Evolutionary conservation across 805 yeast species (phyloP).

Genomic region (Nakazawaea siamensis): DNA sequence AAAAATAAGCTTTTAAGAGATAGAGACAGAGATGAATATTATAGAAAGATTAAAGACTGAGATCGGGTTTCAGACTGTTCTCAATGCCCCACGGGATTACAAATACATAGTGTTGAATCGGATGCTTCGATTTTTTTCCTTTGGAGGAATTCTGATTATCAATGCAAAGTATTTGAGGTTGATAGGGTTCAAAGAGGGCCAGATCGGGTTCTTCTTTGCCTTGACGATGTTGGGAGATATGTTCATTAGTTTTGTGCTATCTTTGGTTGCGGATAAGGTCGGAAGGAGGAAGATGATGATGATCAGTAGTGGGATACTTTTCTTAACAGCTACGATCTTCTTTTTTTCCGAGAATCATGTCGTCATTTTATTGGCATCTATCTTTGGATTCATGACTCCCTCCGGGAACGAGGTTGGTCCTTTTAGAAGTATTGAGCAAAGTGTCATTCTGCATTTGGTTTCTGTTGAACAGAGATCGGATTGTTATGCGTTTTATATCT

Average conservation of each 20-base stretch:
- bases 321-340: constrained; percentile 33
- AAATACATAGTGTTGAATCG: constrained; percentile 24
- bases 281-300: constrained; percentile 36
- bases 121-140: constrained; percentile 27
- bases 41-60: constrained; percentile 14
- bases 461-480: constrained; percentile 36
- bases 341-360: constrained; percentile 23
- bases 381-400: constrained; percentile 47
- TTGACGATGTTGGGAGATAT: constrained; percentile 44
- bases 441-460: constrained; percentile 39
- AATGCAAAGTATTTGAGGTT: constrained; percentile 36
- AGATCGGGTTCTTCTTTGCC: constrained; percentile 42
- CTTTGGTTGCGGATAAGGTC: constrained; percentile 35
- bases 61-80: constrained; percentile 26
- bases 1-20: not conserved
- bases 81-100: constrained; percentile 24
- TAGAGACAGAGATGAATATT: not conserved
- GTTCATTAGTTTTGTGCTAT: constrained; percentile 34
- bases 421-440: constrained; percentile 48
- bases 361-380: constrained; percentile 28
- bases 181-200: constrained; percentile 30
- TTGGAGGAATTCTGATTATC: constrained; percentile 29
- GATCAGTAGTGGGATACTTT: constrained; percentile 32
- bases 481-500: constrained; percentile 49
- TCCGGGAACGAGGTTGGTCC: constrained; percentile 56